Base-by-base conservation (phyloP, 2,329 filamentous ascomycete genomes). In the Tolypocladium ophioglossoides region DNA sequence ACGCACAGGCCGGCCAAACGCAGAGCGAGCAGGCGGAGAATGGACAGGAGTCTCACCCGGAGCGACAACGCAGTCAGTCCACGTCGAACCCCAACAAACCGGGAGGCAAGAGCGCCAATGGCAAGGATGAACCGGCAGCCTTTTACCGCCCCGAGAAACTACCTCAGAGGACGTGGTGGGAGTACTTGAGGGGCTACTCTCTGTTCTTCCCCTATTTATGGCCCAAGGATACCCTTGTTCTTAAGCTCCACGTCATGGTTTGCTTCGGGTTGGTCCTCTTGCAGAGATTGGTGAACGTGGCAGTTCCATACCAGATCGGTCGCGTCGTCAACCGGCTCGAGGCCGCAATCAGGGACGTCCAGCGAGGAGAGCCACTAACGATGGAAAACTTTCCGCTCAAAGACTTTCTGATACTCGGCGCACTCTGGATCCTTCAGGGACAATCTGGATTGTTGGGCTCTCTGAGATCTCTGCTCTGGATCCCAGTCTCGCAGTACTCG, bases 181-280 rank as follows among this genome's bases (percentile, higher is more conserved):
- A 97, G 66, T 99, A 99, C 68, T 75, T 96, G 57, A 85, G 86
- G 59, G 91, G 92, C 48, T 99, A 97, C 70, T 88, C 86, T 14
- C 77, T 96, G 52, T 96, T 99, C 72, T 95, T 97, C 68, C 92
- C 91, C 0, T 99, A 97, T 66, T 82, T 97, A 55, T 99, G 94
- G 94, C 94, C 94, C 0, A 87, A 85, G 63, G 92, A 92, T 65
- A 85, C 89, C 39, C 46, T 66, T 6, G 79, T 77, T 59, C 76
- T 99, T 54, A 86, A 96, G 72, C 60, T 90, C 27, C 79, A 91
- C 53, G 90, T 96, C 22, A 68, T 95, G 22, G 63, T 91, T 50
- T 97, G 94, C 71, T 91, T 97, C 64, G 52, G 83, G 38, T 78
- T 99, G 50, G 83, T 97, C 54, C 70, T 94, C 48, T 64, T 87